Evolutionary conservation across 768 basidiomycete genomes (phyloP).

Genomic region (Podaxis sp.): DNA sequence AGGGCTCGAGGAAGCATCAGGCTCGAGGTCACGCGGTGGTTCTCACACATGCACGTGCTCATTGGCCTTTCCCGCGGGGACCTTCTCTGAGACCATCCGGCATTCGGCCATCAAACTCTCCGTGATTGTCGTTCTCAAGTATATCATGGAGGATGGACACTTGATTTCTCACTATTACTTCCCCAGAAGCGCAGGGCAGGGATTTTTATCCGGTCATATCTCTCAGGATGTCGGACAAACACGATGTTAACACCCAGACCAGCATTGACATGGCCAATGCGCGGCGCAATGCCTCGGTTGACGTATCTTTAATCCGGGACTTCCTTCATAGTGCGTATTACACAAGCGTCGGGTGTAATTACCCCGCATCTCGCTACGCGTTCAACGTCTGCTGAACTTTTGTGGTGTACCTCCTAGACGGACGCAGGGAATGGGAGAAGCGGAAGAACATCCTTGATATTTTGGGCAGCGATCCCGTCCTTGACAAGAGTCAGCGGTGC

Average conservation of each 20-base stretch:
- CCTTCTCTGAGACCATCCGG: neutral
- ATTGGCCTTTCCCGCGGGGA: neutral
- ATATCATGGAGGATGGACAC: neutral
- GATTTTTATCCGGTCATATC: neutral
- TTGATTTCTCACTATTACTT: neutral
- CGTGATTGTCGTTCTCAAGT: neutral
- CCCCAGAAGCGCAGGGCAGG: neutral
- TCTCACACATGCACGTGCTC: neutral
- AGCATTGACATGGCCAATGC: constrained; percentile 53
- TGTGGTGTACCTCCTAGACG: constrained; percentile 37
- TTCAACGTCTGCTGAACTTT: neutral
- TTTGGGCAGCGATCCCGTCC: constrained; percentile 53
- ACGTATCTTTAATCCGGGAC: constrained; percentile 41
- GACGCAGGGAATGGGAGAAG: constrained; percentile 48
- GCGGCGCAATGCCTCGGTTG: constrained; percentile 41
- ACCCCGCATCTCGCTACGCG: too few relatives aligned
- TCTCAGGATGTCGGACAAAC: constrained; percentile 1
- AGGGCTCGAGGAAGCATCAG: too few relatives aligned
- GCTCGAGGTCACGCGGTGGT: too few relatives aligned
- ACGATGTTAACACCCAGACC: constrained; percentile 47
- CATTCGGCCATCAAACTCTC: neutral
- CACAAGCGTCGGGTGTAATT: neutral
- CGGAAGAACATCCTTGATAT: constrained; percentile 43
- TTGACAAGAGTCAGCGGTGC: constrained; percentile 60
- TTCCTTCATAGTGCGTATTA: constrained; percentile 49